phyloP scores from a whole-genome alignment of 2,329 filamentous ascomycete genomes.

The Fusarium keratoplasticum region DNA sequence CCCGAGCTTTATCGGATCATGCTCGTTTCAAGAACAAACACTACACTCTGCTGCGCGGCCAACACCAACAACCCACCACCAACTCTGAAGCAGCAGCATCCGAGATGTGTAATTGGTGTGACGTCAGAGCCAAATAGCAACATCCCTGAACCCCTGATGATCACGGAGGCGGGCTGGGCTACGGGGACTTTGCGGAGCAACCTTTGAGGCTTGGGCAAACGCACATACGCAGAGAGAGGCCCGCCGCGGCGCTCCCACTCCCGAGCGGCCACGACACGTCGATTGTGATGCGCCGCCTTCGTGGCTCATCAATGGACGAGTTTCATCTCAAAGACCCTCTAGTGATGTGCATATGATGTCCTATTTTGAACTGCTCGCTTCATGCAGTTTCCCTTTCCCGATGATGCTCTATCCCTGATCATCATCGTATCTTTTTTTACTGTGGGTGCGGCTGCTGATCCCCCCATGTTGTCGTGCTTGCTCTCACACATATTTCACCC shows the following conservation, averaged over 20 bases:
- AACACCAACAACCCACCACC: not conserved
- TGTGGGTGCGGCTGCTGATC: conserved; percentile 9
- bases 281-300: conserved; percentile 35
- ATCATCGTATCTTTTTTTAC: conserved; percentile 9
- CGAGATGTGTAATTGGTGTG: conserved; percentile 18
- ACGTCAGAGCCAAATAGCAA: conserved; percentile 26
- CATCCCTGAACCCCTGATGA: conserved; percentile 35
- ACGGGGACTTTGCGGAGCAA: conserved; percentile 13
- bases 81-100: conserved; percentile 5
- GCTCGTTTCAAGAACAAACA: conserved; percentile 36
- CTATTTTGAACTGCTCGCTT: conserved; percentile 29
- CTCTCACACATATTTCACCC: conserved; percentile 9
- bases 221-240: not conserved
- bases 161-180: conserved; percentile 6
- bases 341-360: conserved; percentile 37
- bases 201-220: conserved; percentile 3
- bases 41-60: not conserved
- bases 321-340: conserved; percentile 8
- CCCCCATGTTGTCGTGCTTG: conserved; percentile 3
- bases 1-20: conserved; percentile 1
- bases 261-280: conserved; percentile 13
- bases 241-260: not conserved
- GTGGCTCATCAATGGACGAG: conserved; percentile 9
- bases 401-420: conserved; percentile 25
- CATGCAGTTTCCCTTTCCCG: not conserved